These are phyloP conservation scores for Prunus yedoensis DNA, from an alignment of 331 rosid species.

Conservation along the genomic window DNA sequence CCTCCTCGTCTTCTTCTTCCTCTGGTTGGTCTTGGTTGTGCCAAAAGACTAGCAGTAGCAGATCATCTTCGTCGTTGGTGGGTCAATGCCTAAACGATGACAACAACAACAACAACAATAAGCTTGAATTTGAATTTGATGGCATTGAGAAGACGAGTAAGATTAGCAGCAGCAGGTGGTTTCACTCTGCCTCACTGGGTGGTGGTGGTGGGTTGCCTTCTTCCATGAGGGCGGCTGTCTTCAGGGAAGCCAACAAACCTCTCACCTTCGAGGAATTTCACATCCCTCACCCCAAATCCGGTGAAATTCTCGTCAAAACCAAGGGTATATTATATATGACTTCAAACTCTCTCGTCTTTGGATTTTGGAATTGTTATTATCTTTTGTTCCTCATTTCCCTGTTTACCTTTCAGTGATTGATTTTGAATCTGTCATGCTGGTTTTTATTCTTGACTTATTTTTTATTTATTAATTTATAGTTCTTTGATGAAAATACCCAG, in stretches of 20 bases:
- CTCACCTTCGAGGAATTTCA: constrained; percentile 77
- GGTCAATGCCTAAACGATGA: neutral
- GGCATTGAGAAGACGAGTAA: neutral
- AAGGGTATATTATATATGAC: constrained; percentile 38
- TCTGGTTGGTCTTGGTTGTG: neutral
- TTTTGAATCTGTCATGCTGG: too few relatives aligned
- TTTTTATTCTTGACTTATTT: too few relatives aligned
- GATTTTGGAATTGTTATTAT: too few relatives aligned
- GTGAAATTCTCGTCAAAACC: constrained; percentile 81
- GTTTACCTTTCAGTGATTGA: neutral
- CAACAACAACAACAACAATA: neutral
- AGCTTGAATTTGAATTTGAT: neutral
- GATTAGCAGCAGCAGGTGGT: neutral
- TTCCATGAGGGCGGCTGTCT: constrained; percentile 81
- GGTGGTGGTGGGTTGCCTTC: constrained; percentile 54
- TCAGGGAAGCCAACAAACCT: constrained; percentile 79
- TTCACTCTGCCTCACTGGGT: constrained; percentile 26
- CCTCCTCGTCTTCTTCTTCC: neutral
- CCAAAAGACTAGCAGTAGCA: neutral
- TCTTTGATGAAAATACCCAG: too few relatives aligned
- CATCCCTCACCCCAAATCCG: constrained; percentile 86
- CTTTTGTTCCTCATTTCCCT: neutral
- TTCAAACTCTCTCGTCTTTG: neutral
- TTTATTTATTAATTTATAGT: too few relatives aligned
- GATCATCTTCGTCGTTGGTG: constrained; percentile 1